A percentile compares a stretch with the other conserved stretches of the same genome.
Evolutionary conservation across 2,329 filamentous ascomycete genomes (phyloP).

Genomic region (Alternaria gaisen): DNA sequence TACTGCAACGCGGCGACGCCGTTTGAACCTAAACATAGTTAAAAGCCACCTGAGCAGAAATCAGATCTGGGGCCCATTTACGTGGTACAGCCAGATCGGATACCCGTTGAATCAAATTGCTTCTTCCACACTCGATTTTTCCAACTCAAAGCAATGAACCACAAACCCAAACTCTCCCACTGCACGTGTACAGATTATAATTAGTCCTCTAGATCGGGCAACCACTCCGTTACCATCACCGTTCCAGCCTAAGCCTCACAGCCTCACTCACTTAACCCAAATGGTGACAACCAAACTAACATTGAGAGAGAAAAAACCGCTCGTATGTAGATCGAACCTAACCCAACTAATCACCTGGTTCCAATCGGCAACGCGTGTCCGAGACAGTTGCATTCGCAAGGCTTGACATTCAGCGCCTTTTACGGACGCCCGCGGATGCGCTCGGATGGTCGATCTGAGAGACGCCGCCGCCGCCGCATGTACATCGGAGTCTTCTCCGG

Average conservation of each 20-base stretch:
- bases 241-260: background rate
- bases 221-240: background rate
- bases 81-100: background rate
- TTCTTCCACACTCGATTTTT: background rate
- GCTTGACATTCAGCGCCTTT: background rate
- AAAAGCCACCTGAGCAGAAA: background rate
- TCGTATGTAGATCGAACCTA: background rate
- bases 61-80: background rate
- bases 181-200: background rate
- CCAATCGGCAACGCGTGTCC: background rate
- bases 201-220: background rate
- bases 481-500: background rate
- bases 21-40: constrained; percentile 1
- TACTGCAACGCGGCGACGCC: background rate
- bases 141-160: background rate
- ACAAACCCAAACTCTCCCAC: background rate
- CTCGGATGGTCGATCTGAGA: background rate
- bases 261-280: background rate
- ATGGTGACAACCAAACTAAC: background rate
- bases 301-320: background rate
- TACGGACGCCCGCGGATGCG: background rate
- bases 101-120: background rate
- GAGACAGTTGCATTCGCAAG: background rate
- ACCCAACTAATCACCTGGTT: background rate
- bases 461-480: background rate